A percentile compares a stretch with the other conserved stretches of the same genome.
These are phyloP conservation scores for Funneliformis caledonium DNA, from an alignment of 371 early-diverging fungal genomes.

Conservation along the genomic window DNA sequence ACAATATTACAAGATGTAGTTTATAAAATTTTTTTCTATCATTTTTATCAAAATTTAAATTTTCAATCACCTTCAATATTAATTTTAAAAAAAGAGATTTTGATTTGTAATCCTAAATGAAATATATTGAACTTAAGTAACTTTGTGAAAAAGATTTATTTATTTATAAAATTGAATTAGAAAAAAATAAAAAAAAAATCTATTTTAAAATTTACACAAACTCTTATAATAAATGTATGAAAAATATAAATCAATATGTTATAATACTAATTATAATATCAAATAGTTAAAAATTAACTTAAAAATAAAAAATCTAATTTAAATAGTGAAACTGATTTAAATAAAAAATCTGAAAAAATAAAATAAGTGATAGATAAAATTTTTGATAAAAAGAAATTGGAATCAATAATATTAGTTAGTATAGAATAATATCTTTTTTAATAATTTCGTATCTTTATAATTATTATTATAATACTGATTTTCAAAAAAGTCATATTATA, in stretches of 20 bases:
- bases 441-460: background rate
- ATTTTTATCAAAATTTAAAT: background rate
- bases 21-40: background rate
- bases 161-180: background rate
- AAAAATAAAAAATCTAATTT: background rate
- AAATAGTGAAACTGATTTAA: background rate
- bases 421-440: background rate
- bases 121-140: background rate
- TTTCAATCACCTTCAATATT: background rate
- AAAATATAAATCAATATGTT: background rate
- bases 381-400: background rate
- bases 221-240: background rate
- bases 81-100: background rate
- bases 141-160: background rate
- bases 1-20: background rate
- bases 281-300: background rate
- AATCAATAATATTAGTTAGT: background rate
- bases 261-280: background rate
- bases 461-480: background rate
- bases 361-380: background rate
- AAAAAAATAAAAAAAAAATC: background rate
- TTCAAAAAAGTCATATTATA: too few relatives aligned
- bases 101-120: background rate
- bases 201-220: background rate
- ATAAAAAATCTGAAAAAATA: background rate